phyloP scores from a whole-genome alignment of 2,329 filamentous ascomycete species.

The Aspergillus fructus region DNA sequence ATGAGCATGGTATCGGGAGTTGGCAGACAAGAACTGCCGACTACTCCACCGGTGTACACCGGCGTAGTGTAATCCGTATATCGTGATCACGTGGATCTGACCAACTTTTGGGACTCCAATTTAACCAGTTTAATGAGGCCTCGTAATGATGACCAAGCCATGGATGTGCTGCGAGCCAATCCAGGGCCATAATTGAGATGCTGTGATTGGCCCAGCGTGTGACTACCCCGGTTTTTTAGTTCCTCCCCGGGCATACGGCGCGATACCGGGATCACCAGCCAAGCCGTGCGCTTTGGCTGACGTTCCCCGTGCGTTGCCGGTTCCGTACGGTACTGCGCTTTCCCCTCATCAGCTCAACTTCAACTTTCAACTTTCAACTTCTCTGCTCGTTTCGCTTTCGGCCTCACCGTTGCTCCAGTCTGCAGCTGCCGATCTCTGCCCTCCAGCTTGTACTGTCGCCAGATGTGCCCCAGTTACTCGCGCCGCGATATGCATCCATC shows the following conservation, averaged over 20 bases:
- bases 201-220: neutral
- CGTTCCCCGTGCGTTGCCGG: neutral
- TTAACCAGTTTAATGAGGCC: no score
- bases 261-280: neutral
- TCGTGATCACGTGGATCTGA: no score
- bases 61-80: no score
- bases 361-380: neutral
- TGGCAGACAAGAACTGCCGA: no score
- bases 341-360: constrained; percentile 1
- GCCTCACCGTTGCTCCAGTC: neutral
- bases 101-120: no score
- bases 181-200: neutral
- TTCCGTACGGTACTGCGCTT: neutral
- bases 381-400: neutral
- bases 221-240: neutral
- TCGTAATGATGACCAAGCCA: neutral
- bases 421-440: neutral
- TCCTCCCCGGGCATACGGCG: constrained; percentile 4
- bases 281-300: neutral
- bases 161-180: no score
- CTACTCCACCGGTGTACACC: no score
- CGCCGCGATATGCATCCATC: constrained; percentile 1
- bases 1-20: no score
- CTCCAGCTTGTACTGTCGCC: neutral
- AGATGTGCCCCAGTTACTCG: neutral